These are phyloP conservation scores for Heliocybe sulcata DNA, from an alignment of 1,284 basidiomycete genomes.

Conservation along the genomic window DNA sequence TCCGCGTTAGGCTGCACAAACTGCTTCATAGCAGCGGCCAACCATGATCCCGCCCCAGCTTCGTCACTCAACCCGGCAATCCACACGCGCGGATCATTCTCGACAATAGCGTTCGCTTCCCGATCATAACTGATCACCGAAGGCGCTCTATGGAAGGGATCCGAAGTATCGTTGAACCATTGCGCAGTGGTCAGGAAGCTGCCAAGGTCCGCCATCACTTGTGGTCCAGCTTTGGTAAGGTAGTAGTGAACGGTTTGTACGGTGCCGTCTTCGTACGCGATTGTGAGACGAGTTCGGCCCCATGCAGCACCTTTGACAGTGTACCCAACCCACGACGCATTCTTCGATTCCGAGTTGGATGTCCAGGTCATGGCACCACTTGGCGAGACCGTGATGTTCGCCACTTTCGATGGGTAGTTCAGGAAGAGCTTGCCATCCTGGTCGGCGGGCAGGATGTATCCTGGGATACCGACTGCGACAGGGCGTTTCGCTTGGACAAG, in stretches of 20 bases:
- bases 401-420: constrained; percentile 32
- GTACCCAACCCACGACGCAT: constrained; percentile 40
- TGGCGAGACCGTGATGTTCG: constrained; percentile 36
- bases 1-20: constrained; percentile 43
- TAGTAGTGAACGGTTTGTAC: constrained; percentile 50
- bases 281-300: constrained; percentile 43
- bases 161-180: constrained; percentile 43
- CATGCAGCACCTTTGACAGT: constrained; percentile 37
- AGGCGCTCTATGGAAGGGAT: constrained; percentile 48
- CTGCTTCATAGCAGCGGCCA: constrained; percentile 51
- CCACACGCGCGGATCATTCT: constrained; percentile 42
- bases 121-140: constrained; percentile 53
- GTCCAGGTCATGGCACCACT: constrained; percentile 41
- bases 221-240: constrained; percentile 38
- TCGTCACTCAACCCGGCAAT: constrained; percentile 54
- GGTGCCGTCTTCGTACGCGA: constrained; percentile 43
- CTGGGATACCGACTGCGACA: constrained; percentile 47
- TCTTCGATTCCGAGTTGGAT: constrained; percentile 34
- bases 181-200: constrained; percentile 48
- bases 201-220: constrained; percentile 41
- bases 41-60: constrained; percentile 51
- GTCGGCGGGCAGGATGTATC: constrained; percentile 45
- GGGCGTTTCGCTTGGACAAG: constrained; percentile 34
- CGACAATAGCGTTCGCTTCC: constrained; percentile 39
- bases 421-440: constrained; percentile 47